A percentile compares a stretch with the other conserved stretches of the same genome.
These are phyloP conservation scores for Penicillium palitans DNA, from an alignment of 2,329 filamentous ascomycete species.

Conservation along the genomic window DNA sequence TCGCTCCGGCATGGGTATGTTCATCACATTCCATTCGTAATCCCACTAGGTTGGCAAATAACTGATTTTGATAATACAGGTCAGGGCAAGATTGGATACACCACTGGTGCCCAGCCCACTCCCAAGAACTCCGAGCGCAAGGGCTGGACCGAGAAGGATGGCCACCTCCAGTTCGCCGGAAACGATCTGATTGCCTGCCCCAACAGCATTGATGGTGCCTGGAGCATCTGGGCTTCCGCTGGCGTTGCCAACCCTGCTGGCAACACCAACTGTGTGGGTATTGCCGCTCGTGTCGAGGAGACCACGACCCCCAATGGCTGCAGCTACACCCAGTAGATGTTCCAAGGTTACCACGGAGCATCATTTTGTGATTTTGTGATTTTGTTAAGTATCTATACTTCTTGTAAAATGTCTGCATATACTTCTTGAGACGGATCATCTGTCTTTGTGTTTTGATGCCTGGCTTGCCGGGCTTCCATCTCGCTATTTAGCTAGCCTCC, in stretches of 20 bases:
- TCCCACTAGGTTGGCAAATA: not conserved
- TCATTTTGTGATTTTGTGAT: not conserved
- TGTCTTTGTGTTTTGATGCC: not conserved
- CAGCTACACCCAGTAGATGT: conserved; percentile 28
- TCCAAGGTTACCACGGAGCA: not conserved
- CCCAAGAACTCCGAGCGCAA: conserved; percentile 49
- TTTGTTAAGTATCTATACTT: not conserved
- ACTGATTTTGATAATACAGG: conserved; percentile 34
- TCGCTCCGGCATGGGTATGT: conserved; percentile 59
- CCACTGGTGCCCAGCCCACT: conserved; percentile 45
- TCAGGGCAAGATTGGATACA: conserved; percentile 57
- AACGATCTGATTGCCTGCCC: conserved; percentile 56
- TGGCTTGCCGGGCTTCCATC: not conserved
- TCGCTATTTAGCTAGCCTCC: not conserved
- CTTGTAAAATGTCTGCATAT: not conserved
- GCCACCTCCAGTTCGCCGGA: conserved; percentile 51
- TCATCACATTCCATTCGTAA: not conserved
- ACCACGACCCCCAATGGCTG: conserved; percentile 28
- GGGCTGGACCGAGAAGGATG: conserved; percentile 50
- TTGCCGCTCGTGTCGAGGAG: conserved; percentile 31
- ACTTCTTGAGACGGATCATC: not conserved
- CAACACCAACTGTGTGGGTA: conserved; percentile 37
- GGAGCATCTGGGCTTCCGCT: conserved; percentile 36
- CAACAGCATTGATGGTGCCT: conserved; percentile 45
- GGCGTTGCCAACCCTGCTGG: conserved; percentile 33